Base-by-base conservation (phyloP, 78 protist genomes). In the Creolimax fragrantissima region DNA sequence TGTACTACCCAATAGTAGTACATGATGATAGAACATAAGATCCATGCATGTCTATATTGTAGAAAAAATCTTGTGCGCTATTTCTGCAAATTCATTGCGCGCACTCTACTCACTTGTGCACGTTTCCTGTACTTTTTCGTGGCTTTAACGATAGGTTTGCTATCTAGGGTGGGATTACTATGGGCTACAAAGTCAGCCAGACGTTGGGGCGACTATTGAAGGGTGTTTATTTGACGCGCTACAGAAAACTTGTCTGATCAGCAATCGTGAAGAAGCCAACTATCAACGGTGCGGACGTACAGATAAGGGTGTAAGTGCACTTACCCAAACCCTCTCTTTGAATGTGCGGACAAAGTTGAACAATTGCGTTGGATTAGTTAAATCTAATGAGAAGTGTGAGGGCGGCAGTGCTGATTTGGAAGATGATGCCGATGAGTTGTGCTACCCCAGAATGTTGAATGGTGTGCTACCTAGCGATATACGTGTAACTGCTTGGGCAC, bases 261-360 rank as follows among this genome's bases (percentile, higher is more conserved):
- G 24, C 47, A 4, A 5, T 7, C 41, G 35, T 5, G 43, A 85
- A 4, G 6, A 3, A 0, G 32, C 43, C 89, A 36, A 35, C 6
- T 93, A 45, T 84, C 66, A 91, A 6, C 81, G 95, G 4, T 94
- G 95, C 44, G 97, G 96, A 0, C 85, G 97, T 24, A 95, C 97
- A 2, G 97, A 95, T 66, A 93, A 91, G 91, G 95, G 95, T 42
- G 97, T 95, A 41, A 66, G 93, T 45, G 96, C 97, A 2, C 24
- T 89, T 3, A 90, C 91, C 3, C 97, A 95, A 92, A 94, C 94
- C 4, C 35, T 95, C 7, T 84, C 93, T 3, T 3, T 94, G 3
- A 35, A 7, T 24, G 42, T 95, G 37, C 93, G 95, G 44, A 43
- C 45, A n/a, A 43, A 43, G 6, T 81, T 45, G 35, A 47, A 0